Conservation (phyloP, 225 moss, liverwort and hornwort species). For the Ulota crispa region DNA sequence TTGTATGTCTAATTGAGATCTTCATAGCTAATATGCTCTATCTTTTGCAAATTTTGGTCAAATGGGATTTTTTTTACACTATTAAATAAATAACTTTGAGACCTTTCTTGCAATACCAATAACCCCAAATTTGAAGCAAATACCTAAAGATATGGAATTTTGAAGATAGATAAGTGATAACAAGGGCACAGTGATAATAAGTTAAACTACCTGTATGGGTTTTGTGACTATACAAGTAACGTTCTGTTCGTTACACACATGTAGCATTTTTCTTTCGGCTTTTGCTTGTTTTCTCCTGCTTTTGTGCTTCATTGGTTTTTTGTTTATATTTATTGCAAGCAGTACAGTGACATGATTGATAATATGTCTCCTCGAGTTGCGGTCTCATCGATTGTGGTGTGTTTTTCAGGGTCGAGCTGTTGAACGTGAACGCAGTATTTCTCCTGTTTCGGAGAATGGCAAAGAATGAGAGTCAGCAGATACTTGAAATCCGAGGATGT, state of each 20-base stretch:
- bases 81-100: no score
- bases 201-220: not conserved
- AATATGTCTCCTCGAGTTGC: not conserved
- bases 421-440: conserved; percentile 44
- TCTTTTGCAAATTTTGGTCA: no score
- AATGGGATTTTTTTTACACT: no score
- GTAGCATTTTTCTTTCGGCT: not conserved
- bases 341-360: not conserved
- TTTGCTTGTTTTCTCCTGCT: not conserved
- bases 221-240: not conserved
- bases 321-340: not conserved
- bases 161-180: no score
- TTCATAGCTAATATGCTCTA: no score
- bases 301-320: not conserved
- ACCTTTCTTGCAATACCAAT: no score
- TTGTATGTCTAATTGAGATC: no score
- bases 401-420: conserved; percentile 32
- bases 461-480: conserved; percentile 32
- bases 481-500: not conserved
- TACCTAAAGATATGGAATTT: no score
- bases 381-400: not conserved
- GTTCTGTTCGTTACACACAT: not conserved
- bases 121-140: no score
- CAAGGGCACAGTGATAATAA: no score
- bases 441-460: conserved; percentile 49